Percentiles rank a stretch among this genome's conserved stretches.
Conservation (phyloP, 768 basidiomycete species). For the Leccinum uliginosum region DNA sequence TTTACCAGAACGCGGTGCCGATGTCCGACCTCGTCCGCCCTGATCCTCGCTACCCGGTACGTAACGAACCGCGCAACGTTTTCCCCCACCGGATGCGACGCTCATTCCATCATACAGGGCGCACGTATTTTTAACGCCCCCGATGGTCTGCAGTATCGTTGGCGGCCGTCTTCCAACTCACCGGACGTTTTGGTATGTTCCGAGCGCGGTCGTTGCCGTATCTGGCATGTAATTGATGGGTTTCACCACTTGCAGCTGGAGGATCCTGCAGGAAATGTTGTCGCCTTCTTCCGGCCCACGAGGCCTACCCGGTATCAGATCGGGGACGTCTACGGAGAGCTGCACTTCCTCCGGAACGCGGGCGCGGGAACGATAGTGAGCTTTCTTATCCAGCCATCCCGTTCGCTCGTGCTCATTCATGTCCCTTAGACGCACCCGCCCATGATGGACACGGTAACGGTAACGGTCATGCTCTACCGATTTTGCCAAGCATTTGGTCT, state of each 20-base stretch:
- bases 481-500: conserved; percentile 57
- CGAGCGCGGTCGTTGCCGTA: conserved; percentile 5
- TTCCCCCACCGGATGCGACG: background rate
- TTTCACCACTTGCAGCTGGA: conserved; percentile 48
- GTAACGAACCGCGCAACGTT: conserved; percentile 24
- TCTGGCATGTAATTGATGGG: conserved; percentile 5
- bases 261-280: conserved; percentile 62
- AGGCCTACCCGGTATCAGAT: conserved; percentile 77
- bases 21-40: conserved; percentile 81
- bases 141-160: conserved; percentile 75
- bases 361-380: conserved; percentile 79
- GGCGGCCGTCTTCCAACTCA: conserved; percentile 62
- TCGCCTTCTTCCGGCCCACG: conserved; percentile 78
- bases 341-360: conserved; percentile 75
- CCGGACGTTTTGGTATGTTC: conserved; percentile 57
- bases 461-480: conserved; percentile 83
- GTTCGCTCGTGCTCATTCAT: conserved; percentile 23
- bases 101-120: conserved; percentile 38
- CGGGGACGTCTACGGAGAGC: conserved; percentile 82
- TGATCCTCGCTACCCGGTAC: conserved; percentile 58
- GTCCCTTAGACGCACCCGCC: conserved; percentile 71
- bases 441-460: conserved; percentile 84
- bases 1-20: conserved; percentile 61
- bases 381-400: conserved; percentile 15
- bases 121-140: conserved; percentile 75